These are phyloP conservation scores for carrot (Daucus carota) DNA, from an alignment of 129 eudicot species.

Conservation along the genomic window DNA sequence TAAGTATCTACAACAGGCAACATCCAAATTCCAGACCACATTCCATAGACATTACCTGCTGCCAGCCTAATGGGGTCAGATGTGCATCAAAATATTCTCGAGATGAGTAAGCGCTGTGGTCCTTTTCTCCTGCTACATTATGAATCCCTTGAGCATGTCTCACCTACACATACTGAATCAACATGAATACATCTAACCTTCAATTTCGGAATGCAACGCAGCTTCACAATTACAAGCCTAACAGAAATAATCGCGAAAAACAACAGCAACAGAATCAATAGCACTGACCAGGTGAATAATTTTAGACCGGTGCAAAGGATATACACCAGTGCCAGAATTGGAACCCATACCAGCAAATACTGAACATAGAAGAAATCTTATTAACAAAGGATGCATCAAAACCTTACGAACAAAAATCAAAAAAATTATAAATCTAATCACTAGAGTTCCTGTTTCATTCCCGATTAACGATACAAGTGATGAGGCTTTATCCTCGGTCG, in stretches of 20 bases:
- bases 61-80: conserved; percentile 94
- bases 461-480: too few relatives aligned
- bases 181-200: not conserved
- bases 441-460: too few relatives aligned
- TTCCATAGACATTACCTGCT: conserved; percentile 50
- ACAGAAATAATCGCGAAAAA: not conserved
- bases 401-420: too few relatives aligned
- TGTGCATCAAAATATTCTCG: conserved; percentile 72
- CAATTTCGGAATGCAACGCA: not conserved
- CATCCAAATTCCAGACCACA: not conserved
- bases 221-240: not conserved
- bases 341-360: conserved; percentile 51
- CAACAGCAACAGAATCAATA: not conserved
- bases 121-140: conserved; percentile 87
- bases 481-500: too few relatives aligned
- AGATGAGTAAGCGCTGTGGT: conserved; percentile 59
- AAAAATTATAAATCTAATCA: too few relatives aligned
- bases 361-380: conserved; percentile 3
- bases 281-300: conserved; percentile 71
- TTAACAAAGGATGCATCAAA: not conserved
- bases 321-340: conserved; percentile 39
- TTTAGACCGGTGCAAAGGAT: conserved; percentile 68
- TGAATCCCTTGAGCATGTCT: conserved; percentile 98
- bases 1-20: not conserved
- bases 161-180: conserved; percentile 37